Evolutionary conservation across 2,329 filamentous ascomycete species (phyloP), one percentile per base, ranked within the genome.

Genomic region (Phaeosphaeria sp.): DNA sequence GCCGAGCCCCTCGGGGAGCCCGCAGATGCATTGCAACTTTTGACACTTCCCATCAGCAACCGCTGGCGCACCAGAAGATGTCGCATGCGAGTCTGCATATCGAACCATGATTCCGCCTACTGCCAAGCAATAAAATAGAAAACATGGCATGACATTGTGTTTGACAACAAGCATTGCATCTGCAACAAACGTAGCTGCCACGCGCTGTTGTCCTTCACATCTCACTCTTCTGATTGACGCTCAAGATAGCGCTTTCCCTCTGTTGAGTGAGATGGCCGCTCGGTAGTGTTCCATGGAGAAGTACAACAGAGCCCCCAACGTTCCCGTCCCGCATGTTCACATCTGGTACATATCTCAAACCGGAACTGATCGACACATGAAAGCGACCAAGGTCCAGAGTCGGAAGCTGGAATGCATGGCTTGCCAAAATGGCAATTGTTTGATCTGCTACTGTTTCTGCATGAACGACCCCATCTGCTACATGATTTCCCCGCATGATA

Each of bases 271-370:
- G 43, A 50, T 22, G 23, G 44, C 25, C 52, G 39, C 55, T 46
- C 54, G 56, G 36, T 50, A 47, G 53, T 55, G 25, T 64, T 55
- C 48, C 51, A 49, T 46, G 47, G 23, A 42, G 41, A 41, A 52
- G 46, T 22, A 56, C 53, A 49, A 54, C 57, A 54, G 42, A 25
- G 46, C 54, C 49, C 51, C 42, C 46, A 51, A 46, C 49, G 60
- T 59, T 58, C 9, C 25, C 25, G 25, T 52, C 55, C 46, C 46
- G 51, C 51, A 42, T 41, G 46, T 46, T 42, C 30, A 17, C 46
- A 50, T 54, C 49, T 60, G 51, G 54, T 51, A 56, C 59, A 46
- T 46, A 22, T 46, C 60, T 56, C 63, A 62, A 64, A 63, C 50
- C 46, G 58, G 61, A 44, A 58, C 52, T 50, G 64, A 66, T 66